Evolutionary conservation across 140 eudicot genomes (phyloP), one percentile per base, ranked within the genome.

Genomic region (Oenanthe javanica): DNA sequence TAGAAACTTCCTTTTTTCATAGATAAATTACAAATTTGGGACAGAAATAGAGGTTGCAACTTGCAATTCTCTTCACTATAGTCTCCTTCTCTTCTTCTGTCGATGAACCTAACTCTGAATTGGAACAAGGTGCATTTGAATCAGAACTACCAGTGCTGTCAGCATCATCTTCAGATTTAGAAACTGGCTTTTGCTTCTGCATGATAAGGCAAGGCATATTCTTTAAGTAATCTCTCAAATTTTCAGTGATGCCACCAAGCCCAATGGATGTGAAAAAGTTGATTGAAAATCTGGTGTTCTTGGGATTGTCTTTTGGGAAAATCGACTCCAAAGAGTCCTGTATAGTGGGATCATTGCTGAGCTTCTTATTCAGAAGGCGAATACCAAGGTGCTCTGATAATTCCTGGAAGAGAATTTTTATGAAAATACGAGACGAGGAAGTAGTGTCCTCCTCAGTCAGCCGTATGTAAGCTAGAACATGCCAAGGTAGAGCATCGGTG

Each of bases 181-280:
- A 79, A 19, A 79, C 91, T 4, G 97, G 92, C 76, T 89, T 88
- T 50, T 93, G 95, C 57, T 92, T 86, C 69, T 89, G 97, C 98
- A 93, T 95, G 55, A 95, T 96, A 16, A 96, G 89, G 25, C 96
- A 87, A 15, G 98, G 99, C 98, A 96, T 93, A 77, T 96, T 93
- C 89, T 96, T 96, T 76, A 96, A 78, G 77, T 93, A 91, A 80
- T 93, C 99, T 59, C 99, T 85, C 71, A 96, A 54, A 82, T 93
- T 96, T 73, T 96, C 98, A 4, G 99, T 95, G 42, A 96, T 93
- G 52, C 99, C 96, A 84, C 99, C 99, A 5, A 96, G 90, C 75
- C 98, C 98, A 48, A 96, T 93, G 0, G 99, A 96, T 1, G 98
- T 95, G 82, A 95, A 93, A 72, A 95, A 95, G 82, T 96, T 96